These are phyloP conservation scores for Hevea brasiliensis DNA, from an alignment of 345 rosid genomes.

Conservation along the genomic window DNA sequence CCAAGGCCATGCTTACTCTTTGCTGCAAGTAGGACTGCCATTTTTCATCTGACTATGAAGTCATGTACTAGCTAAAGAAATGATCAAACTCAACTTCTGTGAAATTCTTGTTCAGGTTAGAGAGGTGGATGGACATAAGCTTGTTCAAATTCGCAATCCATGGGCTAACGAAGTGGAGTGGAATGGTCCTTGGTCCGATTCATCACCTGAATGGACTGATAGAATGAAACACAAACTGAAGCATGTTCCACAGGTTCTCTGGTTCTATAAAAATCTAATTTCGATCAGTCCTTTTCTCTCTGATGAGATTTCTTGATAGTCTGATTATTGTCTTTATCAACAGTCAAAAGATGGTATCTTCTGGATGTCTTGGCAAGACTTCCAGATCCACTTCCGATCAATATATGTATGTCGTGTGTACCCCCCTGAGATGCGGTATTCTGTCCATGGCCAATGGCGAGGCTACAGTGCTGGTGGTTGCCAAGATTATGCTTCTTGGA, in stretches of 20 bases:
- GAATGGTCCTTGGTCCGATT: conserved; percentile 99
- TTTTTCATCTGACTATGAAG: conserved; percentile 4
- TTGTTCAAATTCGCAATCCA: conserved; percentile 96
- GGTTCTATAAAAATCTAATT: background rate
- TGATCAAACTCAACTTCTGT: background rate
- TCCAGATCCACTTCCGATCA: conserved; percentile 99
- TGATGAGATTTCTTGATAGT: background rate
- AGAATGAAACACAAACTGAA: conserved; percentile 97
- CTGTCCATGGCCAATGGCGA: conserved; percentile 95
- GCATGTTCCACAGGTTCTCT: conserved; percentile 78
- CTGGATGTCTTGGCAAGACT: conserved; percentile 99
- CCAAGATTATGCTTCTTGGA: conserved; percentile 97
- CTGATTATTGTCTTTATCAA: conserved; percentile 29
- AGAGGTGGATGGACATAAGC: conserved; percentile 98
- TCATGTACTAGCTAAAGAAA: background rate
- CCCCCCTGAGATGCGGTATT: conserved; percentile 96
- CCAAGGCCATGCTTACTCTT: conserved; percentile 98
- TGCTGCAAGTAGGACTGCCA: conserved; percentile 68
- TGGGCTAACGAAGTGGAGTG: conserved; percentile 99
- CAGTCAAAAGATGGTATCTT: conserved; percentile 99
- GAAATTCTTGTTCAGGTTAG: conserved; percentile 58
- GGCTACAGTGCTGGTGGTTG: conserved; percentile 99
- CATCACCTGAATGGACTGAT: conserved; percentile 95
- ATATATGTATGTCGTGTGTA: conserved; percentile 97
- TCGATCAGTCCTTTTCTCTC: conserved; percentile 6